Conservation (phyloP, 257 asterid species). For the Agastache rugosa region DNA sequence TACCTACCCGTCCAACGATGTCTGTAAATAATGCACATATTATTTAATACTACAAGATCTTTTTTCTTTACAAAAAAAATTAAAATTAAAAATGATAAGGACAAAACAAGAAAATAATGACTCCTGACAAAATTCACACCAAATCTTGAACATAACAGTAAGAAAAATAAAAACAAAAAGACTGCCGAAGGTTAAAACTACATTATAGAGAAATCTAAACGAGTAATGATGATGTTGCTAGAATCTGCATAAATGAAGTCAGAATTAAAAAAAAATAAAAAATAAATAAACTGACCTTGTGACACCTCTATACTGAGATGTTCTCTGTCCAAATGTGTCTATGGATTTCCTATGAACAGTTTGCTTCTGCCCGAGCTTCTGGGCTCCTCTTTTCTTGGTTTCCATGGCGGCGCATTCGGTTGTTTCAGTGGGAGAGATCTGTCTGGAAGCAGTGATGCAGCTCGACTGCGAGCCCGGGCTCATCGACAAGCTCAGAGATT, state of each 20-base stretch:
- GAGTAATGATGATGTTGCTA: not conserved
- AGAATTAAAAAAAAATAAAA: no score
- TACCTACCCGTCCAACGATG: slow-evolving; percentile 66
- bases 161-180: not conserved
- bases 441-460: slow-evolving; percentile 68
- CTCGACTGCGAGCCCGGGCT: slow-evolving; percentile 88
- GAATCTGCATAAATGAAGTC: not conserved
- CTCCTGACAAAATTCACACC: slow-evolving; percentile 38
- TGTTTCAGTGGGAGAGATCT: slow-evolving; percentile 59
- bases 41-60: not conserved
- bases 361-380: slow-evolving; percentile 54
- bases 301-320: slow-evolving; percentile 97
- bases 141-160: slow-evolving; percentile 47
- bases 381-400: slow-evolving; percentile 69
- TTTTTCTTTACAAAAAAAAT: not conserved
- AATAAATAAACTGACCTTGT: slow-evolving; percentile 59
- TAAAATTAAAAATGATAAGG: not conserved
- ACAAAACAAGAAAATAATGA: slow-evolving; percentile 32
- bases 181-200: not conserved
- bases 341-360: slow-evolving; percentile 92
- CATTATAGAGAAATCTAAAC: not conserved
- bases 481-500: slow-evolving; percentile 75
- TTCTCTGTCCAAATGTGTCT: slow-evolving; percentile 94
- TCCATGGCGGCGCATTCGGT: slow-evolving; percentile 44
- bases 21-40: slow-evolving; percentile 32